phyloP scores from a whole-genome alignment of 2,329 filamentous ascomycete species.

The Thermochaetoides dissita region DNA sequence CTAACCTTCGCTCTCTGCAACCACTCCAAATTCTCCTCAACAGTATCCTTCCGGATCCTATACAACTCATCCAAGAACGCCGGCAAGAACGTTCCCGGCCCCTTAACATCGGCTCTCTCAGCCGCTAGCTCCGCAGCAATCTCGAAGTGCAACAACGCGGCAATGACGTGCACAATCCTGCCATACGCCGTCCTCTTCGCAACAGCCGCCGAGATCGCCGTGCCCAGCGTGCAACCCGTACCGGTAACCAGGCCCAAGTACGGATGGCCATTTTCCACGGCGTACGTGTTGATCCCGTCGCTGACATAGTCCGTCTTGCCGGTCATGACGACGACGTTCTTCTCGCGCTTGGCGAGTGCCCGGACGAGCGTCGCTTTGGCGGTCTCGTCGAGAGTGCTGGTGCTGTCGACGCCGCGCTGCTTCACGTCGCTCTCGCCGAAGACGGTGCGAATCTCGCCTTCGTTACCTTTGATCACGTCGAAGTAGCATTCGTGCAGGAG shows the following conservation, averaged over 20 bases:
- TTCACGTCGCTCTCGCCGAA: constrained; percentile 31
- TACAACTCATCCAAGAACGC: constrained; percentile 64
- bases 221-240: constrained; percentile 75
- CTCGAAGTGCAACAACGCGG: constrained; percentile 66
- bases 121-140: constrained; percentile 57
- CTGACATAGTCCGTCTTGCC: constrained; percentile 64
- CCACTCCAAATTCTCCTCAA: constrained; percentile 36
- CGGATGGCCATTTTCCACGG: constrained; percentile 63
- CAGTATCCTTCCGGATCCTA: constrained; percentile 33
- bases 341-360: constrained; percentile 51
- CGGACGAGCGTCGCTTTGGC: constrained; percentile 48
- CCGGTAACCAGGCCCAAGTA: constrained; percentile 60
- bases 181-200: constrained; percentile 44
- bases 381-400: constrained; percentile 33
- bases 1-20: constrained; percentile 19
- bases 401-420: constrained; percentile 78
- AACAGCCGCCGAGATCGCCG: constrained; percentile 61
- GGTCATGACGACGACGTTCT: constrained; percentile 68
- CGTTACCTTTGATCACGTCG: constrained; percentile 86
- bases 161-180: constrained; percentile 57
- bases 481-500: constrained; percentile 66
- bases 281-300: constrained; percentile 54
- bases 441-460: constrained; percentile 69
- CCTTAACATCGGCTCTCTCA: constrained; percentile 45
- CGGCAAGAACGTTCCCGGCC: constrained; percentile 76